Evolutionary conservation across 495 filamentous ascomycete species (phyloP), one percentile per base, ranked within the genome.

Genomic region (Daldinia vernicosa): DNA sequence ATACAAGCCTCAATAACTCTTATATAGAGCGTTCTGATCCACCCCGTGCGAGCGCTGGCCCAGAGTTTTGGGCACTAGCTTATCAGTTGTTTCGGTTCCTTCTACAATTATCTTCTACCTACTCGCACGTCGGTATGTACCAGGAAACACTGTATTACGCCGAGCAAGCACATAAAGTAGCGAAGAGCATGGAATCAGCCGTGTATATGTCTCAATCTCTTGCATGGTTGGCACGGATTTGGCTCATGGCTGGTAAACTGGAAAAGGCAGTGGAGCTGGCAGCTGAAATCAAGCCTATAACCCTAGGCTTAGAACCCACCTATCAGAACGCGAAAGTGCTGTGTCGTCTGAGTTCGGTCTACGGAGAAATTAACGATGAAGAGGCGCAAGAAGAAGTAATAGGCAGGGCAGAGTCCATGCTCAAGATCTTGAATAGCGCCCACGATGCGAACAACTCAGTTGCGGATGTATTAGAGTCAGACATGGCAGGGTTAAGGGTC

Each of bases 141-240:
- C 89, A 91, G 56, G 96, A 98, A 76, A 91, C 94, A 6, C 82
- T 95, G n/a, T 95, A 93, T 78, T 97, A 97, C 72, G 87, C 90
- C 6, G 90, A 97, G 68, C 90, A 97, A 74, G 93, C 93, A 1
- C 81, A 91, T 56, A 93, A 92, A 76, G 88, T 97, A 66, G 93
- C 92, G 54, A 84, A 87, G 47, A 87, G 89, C 12, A 86, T 90
- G 8, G 81, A 86, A 37, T 89, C 93, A 3, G 84, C 87, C 69
- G 81, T 86, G 17, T 87, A 90, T 40, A 70, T 85, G 9, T 81
- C 85, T 4, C 78, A 86, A 30, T 85, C 84, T 26, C 78, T 84
- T 15, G 85, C 88, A 3, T 84, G 89, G 75, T 81, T 92, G 50
- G 90, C 89, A 9, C 85, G 85, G 22, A 84, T 91, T 58, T 91